Evolutionary conservation across 495 filamentous ascomycete genomes (phyloP).

Genomic region (Talaromyces borbonicus): DNA sequence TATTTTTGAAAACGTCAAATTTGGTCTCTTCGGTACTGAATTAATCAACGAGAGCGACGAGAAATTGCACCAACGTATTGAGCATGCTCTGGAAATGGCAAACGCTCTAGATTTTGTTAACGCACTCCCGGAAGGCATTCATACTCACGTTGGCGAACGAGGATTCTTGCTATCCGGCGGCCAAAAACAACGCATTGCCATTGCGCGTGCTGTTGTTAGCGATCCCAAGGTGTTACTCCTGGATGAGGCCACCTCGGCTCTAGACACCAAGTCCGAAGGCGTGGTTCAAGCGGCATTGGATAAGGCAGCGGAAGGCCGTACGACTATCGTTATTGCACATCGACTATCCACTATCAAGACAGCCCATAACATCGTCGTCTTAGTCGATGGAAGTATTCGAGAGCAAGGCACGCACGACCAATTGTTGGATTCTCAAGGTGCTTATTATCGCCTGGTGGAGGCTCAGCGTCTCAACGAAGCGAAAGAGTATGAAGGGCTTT

Average conservation of each 20-base stretch:
- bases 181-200: slow-evolving; percentile 89
- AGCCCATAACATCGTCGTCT: slow-evolving; percentile 92
- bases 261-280: slow-evolving; percentile 94
- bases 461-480: slow-evolving; percentile 68
- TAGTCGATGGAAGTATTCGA: slow-evolving; percentile 73
- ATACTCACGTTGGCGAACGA: slow-evolving; percentile 91
- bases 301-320: slow-evolving; percentile 76
- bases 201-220: slow-evolving; percentile 81
- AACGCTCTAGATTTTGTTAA: slow-evolving; percentile 90
- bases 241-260: slow-evolving; percentile 87
- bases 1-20: slow-evolving; percentile 76
- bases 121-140: slow-evolving; percentile 76
- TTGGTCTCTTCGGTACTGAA: slow-evolving; percentile 80
- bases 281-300: slow-evolving; percentile 92
- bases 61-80: slow-evolving; percentile 53
- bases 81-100: slow-evolving; percentile 76
- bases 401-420: slow-evolving; percentile 79
- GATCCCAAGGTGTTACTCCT: slow-evolving; percentile 93
- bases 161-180: slow-evolving; percentile 89
- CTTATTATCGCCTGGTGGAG: slow-evolving; percentile 70
- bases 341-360: slow-evolving; percentile 87
- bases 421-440: slow-evolving; percentile 46
- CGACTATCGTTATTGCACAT: slow-evolving; percentile 94
- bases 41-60: slow-evolving; percentile 44
- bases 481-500: slow-evolving; percentile 40